Evolutionary conservation across 208 protist species (phyloP).

Genomic region (Trypanosoma scelopori): DNA sequence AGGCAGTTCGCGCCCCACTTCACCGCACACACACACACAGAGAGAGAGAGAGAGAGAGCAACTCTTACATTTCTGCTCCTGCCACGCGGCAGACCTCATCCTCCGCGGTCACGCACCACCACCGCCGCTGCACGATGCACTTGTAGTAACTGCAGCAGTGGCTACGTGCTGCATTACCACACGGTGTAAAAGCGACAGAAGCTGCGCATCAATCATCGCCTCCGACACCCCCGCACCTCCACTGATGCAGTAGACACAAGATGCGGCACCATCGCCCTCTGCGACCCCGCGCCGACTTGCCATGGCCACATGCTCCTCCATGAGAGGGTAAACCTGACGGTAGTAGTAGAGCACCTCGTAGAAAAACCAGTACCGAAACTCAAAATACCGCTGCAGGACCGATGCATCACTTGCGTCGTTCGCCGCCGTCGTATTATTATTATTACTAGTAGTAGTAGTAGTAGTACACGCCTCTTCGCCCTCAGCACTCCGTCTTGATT

Average conservation of each 20-base stretch:
- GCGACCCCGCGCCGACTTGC: neutral
- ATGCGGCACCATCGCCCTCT: neutral
- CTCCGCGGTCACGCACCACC: no score
- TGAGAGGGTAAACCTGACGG: slow-evolving; percentile 28
- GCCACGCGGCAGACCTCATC: no score
- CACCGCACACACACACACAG: no score
- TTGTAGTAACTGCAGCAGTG: neutral
- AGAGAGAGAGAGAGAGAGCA: no score
- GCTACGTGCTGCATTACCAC: slow-evolving; percentile 3
- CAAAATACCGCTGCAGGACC: slow-evolving; percentile 34
- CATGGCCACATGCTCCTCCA: slow-evolving; percentile 20
- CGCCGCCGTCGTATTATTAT: no score
- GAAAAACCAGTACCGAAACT: slow-evolving; percentile 76
- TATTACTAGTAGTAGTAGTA: neutral
- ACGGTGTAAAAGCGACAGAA: slow-evolving; percentile 1
- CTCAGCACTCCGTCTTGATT: neutral
- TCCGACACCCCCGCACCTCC: slow-evolving; percentile 22
- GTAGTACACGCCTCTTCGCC: neutral
- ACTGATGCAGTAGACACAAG: slow-evolving; percentile 11
- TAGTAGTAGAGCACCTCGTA: slow-evolving; percentile 68
- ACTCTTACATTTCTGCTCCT: no score
- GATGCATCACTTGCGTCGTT: neutral
- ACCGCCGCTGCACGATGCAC: no score
- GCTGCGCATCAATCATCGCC: neutral
- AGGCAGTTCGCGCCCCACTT: no score